Percentiles rank a stretch among this genome's conserved stretches.
These are phyloP conservation scores for Onygenales sp. DNA, from an alignment of 2,329 filamentous ascomycete species.

Conservation along the genomic window DNA sequence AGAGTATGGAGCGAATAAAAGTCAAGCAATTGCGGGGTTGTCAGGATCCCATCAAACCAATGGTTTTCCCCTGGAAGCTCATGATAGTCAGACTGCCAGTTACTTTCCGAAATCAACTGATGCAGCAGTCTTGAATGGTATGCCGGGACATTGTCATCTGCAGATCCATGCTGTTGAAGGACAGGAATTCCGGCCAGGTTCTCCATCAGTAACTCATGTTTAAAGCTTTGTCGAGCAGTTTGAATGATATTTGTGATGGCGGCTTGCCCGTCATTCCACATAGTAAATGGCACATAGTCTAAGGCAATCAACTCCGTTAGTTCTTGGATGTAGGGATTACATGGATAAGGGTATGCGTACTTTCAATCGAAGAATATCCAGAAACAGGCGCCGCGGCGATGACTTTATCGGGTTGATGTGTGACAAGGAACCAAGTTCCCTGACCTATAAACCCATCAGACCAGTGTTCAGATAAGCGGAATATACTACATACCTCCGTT, in stretches of 20 bases:
- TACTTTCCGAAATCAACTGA: constrained; percentile 37
- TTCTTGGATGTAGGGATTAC: neutral
- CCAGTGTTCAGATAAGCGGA: neutral
- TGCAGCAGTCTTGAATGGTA: constrained; percentile 49
- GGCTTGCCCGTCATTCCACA: constrained; percentile 49
- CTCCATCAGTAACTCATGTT: constrained; percentile 45
- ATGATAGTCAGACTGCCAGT: constrained; percentile 36
- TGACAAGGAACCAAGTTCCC: constrained; percentile 48
- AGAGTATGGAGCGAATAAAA: constrained; percentile 36
- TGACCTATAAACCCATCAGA: constrained; percentile 31
- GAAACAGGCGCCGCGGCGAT: constrained; percentile 49
- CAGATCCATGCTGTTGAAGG: constrained; percentile 46
- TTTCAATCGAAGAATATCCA: constrained; percentile 49
- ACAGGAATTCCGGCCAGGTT: constrained; percentile 46
- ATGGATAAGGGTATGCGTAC: constrained; percentile 10
- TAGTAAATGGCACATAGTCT: constrained; percentile 49
- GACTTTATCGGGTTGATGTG: constrained; percentile 48
- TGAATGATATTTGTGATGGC: constrained; percentile 38
- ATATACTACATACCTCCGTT: constrained; percentile 39
- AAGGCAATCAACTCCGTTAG: constrained; percentile 4
- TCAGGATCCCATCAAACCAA: constrained; percentile 49
- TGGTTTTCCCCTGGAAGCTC: constrained; percentile 43
- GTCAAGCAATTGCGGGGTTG: constrained; percentile 36
- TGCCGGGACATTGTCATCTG: constrained; percentile 50
- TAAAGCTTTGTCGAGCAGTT: constrained; percentile 42